A percentile compares a stretch with the other conserved stretches of the same genome.
phyloP scores from a whole-genome alignment of 2,329 filamentous ascomycete genomes.

The Akanthomyces dipterigenus region DNA sequence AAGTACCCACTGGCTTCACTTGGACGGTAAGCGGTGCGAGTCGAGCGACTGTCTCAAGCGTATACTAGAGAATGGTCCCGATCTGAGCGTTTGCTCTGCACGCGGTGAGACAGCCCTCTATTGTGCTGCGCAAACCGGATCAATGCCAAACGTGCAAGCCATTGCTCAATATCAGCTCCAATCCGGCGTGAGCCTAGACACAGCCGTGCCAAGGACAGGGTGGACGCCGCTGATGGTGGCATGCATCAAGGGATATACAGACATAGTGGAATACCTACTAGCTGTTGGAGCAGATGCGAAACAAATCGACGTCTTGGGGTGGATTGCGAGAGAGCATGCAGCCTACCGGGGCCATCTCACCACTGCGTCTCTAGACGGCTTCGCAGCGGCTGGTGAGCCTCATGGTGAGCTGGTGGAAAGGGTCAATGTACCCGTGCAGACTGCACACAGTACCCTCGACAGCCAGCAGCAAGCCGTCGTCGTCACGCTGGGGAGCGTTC shows the following conservation, averaged over 20 bases:
- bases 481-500: conserved; percentile 13
- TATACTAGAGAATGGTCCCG: neutral
- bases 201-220: conserved; percentile 17
- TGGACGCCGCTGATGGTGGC: conserved; percentile 29
- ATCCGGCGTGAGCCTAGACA: conserved; percentile 14
- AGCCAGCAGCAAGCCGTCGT: conserved; percentile 9
- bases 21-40: neutral
- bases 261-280: conserved; percentile 21
- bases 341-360: conserved; percentile 26
- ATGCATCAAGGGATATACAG: conserved; percentile 20
- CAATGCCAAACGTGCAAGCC: conserved; percentile 2
- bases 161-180: conserved; percentile 15
- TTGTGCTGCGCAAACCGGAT: conserved; percentile 18
- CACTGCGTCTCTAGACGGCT: conserved; percentile 17
- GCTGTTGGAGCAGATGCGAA: conserved; percentile 17
- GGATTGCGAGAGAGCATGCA: conserved; percentile 29
- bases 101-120: conserved; percentile 19
- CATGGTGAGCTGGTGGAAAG: neutral
- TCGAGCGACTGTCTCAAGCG: neutral
- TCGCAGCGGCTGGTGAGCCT: neutral
- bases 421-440: neutral
- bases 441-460: neutral
- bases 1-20: neutral
- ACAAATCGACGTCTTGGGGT: conserved; percentile 19
- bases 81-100: neutral